Evolutionary conservation across 1,284 basidiomycete genomes (phyloP).

Genomic region (Heterobasidion parviporum): DNA sequence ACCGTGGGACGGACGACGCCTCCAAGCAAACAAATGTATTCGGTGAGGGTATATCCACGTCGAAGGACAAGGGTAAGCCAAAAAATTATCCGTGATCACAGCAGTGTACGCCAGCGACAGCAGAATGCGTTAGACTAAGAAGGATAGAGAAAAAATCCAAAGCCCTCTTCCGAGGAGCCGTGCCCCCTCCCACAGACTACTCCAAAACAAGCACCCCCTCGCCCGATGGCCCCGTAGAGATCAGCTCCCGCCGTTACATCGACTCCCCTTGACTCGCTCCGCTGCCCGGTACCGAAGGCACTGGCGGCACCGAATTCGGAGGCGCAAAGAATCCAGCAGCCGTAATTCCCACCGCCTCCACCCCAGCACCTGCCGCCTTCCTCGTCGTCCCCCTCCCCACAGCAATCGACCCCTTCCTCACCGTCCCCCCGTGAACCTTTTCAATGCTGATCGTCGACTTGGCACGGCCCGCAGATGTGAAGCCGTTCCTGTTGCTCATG

Average conservation of each 20-base stretch:
- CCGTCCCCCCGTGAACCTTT: constrained; percentile 22
- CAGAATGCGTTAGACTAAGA: too few species aligned
- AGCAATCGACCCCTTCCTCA: constrained; percentile 50
- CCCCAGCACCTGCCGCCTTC: constrained; percentile 58
- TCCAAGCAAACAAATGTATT: background rate
- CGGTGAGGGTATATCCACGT: too few species aligned
- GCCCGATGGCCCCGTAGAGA: too few species aligned
- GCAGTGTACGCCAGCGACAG: too few species aligned
- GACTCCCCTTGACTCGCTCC: constrained; percentile 4
- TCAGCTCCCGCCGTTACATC: too few species aligned
- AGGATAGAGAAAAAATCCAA: too few species aligned
- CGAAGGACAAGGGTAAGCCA: too few species aligned
- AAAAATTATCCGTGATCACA: too few species aligned
- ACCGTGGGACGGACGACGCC: background rate
- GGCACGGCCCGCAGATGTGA: constrained; percentile 28
- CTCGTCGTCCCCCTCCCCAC: constrained; percentile 45
- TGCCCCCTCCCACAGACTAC: too few species aligned
- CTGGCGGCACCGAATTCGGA: constrained; percentile 31
- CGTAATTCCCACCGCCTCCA: constrained; percentile 62
- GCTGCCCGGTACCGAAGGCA: constrained; percentile 13
- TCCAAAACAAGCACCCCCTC: too few species aligned
- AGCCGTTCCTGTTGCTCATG: constrained; percentile 18
- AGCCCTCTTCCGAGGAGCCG: too few species aligned
- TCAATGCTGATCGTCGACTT: constrained; percentile 60
- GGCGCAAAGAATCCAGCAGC: constrained; percentile 69